Percentiles rank a stretch among this genome's conserved stretches.
These are phyloP conservation scores for Triticum urartu DNA, from an alignment of 176 grass and related monocot genomes.

Conservation along the genomic window DNA sequence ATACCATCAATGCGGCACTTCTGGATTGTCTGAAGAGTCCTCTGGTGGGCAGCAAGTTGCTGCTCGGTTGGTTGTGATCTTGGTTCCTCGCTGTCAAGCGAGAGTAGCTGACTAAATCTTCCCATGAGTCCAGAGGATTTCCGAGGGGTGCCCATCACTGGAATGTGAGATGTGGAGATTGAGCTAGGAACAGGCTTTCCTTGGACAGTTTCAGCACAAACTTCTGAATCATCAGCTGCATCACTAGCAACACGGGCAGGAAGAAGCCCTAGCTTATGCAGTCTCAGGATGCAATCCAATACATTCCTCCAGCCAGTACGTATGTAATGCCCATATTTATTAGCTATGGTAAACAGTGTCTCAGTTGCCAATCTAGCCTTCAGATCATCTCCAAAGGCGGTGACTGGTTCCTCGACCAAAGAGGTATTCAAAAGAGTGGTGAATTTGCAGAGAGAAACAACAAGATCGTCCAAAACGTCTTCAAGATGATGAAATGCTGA, in stretches of 20 bases:
- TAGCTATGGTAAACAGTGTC: slow-evolving; percentile 91
- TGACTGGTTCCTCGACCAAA: slow-evolving; percentile 96
- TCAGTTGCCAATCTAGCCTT: slow-evolving; percentile 96
- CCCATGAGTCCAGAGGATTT: slow-evolving; percentile 98
- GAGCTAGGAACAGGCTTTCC: slow-evolving; percentile 71
- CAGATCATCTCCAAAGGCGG: slow-evolving; percentile 92
- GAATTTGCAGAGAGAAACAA: slow-evolving; percentile 95
- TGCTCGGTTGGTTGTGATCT: slow-evolving; percentile 94
- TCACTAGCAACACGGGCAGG: slow-evolving; percentile 92
- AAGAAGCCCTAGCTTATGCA: slow-evolving; percentile 95
- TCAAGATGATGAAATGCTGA: slow-evolving; percentile 98
- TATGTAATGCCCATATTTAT: slow-evolving; percentile 87
- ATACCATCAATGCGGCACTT: slow-evolving; percentile 94
- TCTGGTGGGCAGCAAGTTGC: slow-evolving; percentile 94
- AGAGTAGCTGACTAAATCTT: slow-evolving; percentile 94
- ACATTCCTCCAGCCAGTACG: slow-evolving; percentile 96
- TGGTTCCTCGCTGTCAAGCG: slow-evolving; percentile 95
- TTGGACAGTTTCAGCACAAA: slow-evolving; percentile 69
- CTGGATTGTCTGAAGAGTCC: slow-evolving; percentile 94
- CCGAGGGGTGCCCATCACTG: slow-evolving; percentile 78
- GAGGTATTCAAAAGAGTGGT: slow-evolving; percentile 95
- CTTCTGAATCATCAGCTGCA: slow-evolving; percentile 82
- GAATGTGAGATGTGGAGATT: slow-evolving; percentile 78
- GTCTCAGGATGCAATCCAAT: slow-evolving; percentile 92
- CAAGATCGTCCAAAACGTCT: slow-evolving; percentile 95